Conservation (phyloP, 352 stramenopile genomes). For the Phytophthora colocasiae region DNA sequence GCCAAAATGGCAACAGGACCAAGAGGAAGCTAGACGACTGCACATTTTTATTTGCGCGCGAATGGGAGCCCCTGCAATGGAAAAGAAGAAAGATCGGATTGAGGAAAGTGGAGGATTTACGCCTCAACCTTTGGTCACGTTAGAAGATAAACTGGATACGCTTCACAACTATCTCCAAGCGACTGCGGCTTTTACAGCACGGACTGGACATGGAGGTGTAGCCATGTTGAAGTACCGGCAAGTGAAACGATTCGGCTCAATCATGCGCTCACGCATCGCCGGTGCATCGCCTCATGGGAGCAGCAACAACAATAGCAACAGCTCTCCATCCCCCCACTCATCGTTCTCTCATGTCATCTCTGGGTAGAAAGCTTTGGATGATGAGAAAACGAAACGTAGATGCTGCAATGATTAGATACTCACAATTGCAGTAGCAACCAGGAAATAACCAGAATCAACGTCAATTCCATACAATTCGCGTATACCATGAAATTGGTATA, state of each 20-base stretch:
- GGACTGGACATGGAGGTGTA: constrained; percentile 20
- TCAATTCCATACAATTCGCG: too few relatives aligned
- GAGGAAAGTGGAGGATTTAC: constrained; percentile 60
- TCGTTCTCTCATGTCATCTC: constrained; percentile 28
- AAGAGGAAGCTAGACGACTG: constrained; percentile 56
- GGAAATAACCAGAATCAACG: too few relatives aligned
- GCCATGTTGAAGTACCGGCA: constrained; percentile 69
- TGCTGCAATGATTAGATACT: too few relatives aligned
- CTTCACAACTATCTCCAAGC: constrained; percentile 71
- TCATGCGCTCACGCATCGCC: constrained; percentile 59
- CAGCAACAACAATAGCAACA: background rate
- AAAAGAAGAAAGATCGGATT: constrained; percentile 36
- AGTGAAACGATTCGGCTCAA: constrained; percentile 70
- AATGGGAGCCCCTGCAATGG: constrained; percentile 41
- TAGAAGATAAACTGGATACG: constrained; percentile 71
- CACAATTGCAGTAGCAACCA: too few relatives aligned
- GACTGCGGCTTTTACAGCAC: constrained; percentile 19
- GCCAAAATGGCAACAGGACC: constrained; percentile 53
- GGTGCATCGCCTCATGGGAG: constrained; percentile 6
- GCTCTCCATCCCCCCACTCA: constrained; percentile 11
- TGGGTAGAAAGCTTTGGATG: constrained; percentile 1
- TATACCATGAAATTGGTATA: too few relatives aligned
- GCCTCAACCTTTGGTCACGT: constrained; percentile 39
- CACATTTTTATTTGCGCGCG: constrained; percentile 73
- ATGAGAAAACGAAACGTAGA: background rate